phyloP scores from a whole-genome alignment of 371 early-diverging fungal species.

The Quaeritorhiza haematococci region DNA sequence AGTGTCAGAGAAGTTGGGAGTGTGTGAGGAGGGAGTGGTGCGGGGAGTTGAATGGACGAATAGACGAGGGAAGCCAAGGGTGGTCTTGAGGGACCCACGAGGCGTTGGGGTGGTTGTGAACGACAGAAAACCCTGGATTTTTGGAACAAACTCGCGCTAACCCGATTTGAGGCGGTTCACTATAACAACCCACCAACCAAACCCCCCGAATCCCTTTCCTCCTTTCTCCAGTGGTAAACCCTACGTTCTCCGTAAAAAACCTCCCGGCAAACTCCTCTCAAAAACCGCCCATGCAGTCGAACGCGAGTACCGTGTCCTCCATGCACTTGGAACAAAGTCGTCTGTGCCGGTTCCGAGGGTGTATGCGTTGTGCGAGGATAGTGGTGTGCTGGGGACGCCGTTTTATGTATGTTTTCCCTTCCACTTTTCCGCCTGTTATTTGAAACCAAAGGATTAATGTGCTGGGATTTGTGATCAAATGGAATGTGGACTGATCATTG shows the following conservation, averaged over 20 bases:
- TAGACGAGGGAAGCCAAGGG: slow-evolving; percentile 57
- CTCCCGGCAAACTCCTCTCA: slow-evolving; percentile 77
- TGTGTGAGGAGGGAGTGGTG: too few relatives aligned
- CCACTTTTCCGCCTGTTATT: not conserved
- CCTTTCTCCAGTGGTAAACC: slow-evolving; percentile 34
- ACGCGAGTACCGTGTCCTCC: slow-evolving; percentile 77
- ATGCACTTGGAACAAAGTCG: slow-evolving; percentile 65
- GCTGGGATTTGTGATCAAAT: not conserved
- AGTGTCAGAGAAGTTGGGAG: too few relatives aligned
- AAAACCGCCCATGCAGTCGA: slow-evolving; percentile 89
- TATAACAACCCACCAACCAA: too few relatives aligned
- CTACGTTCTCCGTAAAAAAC: slow-evolving; percentile 88
- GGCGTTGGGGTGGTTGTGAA: too few relatives aligned
- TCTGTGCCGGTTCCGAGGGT: slow-evolving; percentile 87
- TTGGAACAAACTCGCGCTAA: too few relatives aligned
- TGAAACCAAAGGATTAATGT: not conserved
- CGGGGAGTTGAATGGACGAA: too few relatives aligned
- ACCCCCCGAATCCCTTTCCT: not conserved
- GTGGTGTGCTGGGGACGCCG: slow-evolving; percentile 74
- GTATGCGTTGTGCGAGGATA: slow-evolving; percentile 77
- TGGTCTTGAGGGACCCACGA: slow-evolving; percentile 19
- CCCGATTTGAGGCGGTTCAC: too few relatives aligned
- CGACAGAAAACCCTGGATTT: too few relatives aligned
- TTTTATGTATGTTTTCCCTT: slow-evolving; percentile 63
- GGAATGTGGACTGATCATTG: too few relatives aligned